Evolutionary conservation across 75 land plant species (phyloP).

Genomic region (Selaginella tamariscina): DNA sequence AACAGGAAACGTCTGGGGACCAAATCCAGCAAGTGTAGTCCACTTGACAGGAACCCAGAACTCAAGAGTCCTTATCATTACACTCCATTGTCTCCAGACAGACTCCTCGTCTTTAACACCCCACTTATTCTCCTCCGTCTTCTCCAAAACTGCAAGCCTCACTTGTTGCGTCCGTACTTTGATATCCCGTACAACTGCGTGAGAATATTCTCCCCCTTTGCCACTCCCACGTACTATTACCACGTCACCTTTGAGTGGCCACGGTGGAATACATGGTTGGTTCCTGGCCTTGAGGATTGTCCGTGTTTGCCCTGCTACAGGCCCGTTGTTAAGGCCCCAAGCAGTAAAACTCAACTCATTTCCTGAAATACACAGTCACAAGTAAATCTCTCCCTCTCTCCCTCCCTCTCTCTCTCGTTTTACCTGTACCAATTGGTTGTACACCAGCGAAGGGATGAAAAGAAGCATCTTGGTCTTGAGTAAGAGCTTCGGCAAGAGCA

Average conservation of each 20-base stretch:
- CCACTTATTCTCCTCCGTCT: slow-evolving; percentile 15
- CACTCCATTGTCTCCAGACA: slow-evolving; percentile 21
- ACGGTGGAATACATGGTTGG: slow-evolving; percentile 19
- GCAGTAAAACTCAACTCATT: not conserved
- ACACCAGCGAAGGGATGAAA: not conserved
- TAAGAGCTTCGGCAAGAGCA: not conserved
- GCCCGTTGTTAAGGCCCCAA: not conserved
- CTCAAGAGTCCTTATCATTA: slow-evolving; percentile 15
- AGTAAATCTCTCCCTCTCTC: no score
- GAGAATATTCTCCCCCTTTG: slow-evolving; percentile 9
- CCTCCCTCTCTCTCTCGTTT: no score
- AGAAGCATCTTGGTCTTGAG: not conserved
- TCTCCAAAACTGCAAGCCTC: slow-evolving; percentile 17
- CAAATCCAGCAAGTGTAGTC: slow-evolving; percentile 19
- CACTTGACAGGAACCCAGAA: slow-evolving; percentile 20
- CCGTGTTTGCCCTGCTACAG: not conserved
- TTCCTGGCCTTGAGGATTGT: slow-evolving; percentile 10
- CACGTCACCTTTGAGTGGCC: slow-evolving; percentile 22
- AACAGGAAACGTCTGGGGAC: slow-evolving; percentile 16
- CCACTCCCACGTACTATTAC: slow-evolving; percentile 15
- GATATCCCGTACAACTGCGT: slow-evolving; percentile 17
- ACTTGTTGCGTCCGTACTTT: slow-evolving; percentile 20
- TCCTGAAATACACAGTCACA: not conserved
- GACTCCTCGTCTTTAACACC: slow-evolving; percentile 18
- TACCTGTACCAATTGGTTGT: no score